Evolutionary conservation across 2,329 filamentous ascomycete genomes (phyloP).

Genomic region (Xylariaceae sp.): DNA sequence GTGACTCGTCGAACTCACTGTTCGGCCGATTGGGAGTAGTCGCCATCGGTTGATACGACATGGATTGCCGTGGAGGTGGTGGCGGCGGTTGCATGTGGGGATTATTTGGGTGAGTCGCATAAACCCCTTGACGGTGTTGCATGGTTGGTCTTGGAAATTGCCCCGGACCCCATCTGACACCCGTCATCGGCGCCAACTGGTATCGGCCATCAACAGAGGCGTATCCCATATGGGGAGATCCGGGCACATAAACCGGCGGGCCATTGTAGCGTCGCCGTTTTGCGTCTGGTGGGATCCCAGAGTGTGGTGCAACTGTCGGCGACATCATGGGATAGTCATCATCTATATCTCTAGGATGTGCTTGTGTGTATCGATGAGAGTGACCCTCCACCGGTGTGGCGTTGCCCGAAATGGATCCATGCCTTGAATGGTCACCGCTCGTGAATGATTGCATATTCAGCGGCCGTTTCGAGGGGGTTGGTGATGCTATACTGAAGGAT

Average conservation of each 20-base stretch:
- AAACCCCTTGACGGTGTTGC: constrained; percentile 19
- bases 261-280: constrained; percentile 35
- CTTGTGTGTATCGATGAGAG: constrained; percentile 56
- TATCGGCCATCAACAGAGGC: constrained; percentile 31
- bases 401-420: constrained; percentile 27
- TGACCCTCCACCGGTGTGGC: constrained; percentile 52
- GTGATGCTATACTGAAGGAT: constrained; percentile 39
- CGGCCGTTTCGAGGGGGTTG: constrained; percentile 27
- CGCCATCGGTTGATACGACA: constrained; percentile 33
- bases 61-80: constrained; percentile 47
- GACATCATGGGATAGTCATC: constrained; percentile 37
- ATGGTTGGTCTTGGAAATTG: constrained; percentile 26
- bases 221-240: constrained; percentile 41
- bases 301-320: constrained; percentile 22
- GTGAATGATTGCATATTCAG: constrained; percentile 24
- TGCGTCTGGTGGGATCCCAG: constrained; percentile 26
- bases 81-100: constrained; percentile 54
- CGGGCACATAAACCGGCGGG: constrained; percentile 29
- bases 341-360: constrained; percentile 39
- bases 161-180: constrained; percentile 30
- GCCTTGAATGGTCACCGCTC: constrained; percentile 33
- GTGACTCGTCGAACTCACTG: constrained; percentile 50
- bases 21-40: constrained; percentile 38
- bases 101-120: constrained; percentile 16
- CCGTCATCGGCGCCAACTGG: constrained; percentile 29